Base-by-base conservation (phyloP, 208 protist genomes). In the Angomonas desouzai region DNA sequence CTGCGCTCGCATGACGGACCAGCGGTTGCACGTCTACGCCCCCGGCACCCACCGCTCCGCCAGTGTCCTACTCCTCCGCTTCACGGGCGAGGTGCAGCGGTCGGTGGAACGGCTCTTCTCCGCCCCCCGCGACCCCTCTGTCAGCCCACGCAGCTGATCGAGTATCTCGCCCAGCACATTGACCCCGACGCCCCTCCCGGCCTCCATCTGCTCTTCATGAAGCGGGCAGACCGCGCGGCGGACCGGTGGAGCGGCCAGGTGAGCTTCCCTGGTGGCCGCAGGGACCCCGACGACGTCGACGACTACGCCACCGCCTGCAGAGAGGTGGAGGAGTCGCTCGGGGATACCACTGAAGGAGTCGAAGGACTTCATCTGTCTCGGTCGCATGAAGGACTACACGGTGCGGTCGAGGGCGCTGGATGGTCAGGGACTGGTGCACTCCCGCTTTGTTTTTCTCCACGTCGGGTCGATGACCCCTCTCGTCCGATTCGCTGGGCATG, bases 381-480 rank as follows among this genome's bases (percentile, higher is more conserved):
- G 83, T 13, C 87, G 79, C 16, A 67, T 93, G 49, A 78, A 65
- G 18, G 87, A 93, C 64, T 66, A 66, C 66, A n/a, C 34, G 11
- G 43, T 84, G 60, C 69, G 64, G 38, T 75, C 69, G 53, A 72
- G 79, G 20, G 49, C 33, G 45, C 47, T 74, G 2, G 48, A 53
- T 22, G 48, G 40, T 27, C 29, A 45, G 0, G 70, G 70, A 6
- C 49, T 76, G 1, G 80, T 90, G 55, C 84, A 91, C 68, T 66
- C 82, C 0, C 81, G 85, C 20, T 94, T 91, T 68, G 82, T 94
- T 0, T 91, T 86, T 63, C 56, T 94, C 13, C 84, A 94, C 62
- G 77, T 83, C 0, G 84, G 85, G 0, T 79, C 80, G 25, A 58
- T 87, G 48, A 80, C 84, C 11, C 87, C 84, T n/a, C 74, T 79